Evolutionary conservation across 192 early-diverging fungal species (phyloP).

Genomic region (Backusella psychrophila): DNA sequence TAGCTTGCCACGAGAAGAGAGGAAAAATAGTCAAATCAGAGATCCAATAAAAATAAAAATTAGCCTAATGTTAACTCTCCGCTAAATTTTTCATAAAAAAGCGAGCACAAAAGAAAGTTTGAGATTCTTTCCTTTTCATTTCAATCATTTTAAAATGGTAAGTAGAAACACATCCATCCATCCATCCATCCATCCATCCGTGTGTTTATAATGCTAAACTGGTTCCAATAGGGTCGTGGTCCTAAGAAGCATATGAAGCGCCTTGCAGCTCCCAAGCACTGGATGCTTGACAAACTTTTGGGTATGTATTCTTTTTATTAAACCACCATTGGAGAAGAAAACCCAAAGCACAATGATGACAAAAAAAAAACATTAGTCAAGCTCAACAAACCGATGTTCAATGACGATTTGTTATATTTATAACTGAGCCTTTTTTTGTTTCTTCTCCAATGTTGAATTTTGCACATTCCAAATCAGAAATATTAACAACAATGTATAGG

Average conservation of each 20-base stretch:
- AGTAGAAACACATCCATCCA: not conserved
- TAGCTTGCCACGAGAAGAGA: not conserved
- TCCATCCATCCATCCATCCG: conserved; percentile 16
- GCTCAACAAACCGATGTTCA: conserved; percentile 29
- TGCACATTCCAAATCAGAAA: not conserved
- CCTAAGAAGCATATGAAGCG: conserved; percentile 99
- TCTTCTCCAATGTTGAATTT: not conserved
- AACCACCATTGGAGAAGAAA: not conserved
- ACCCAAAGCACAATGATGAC: not conserved
- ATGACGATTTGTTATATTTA: conserved; percentile 19
- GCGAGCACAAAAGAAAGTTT: not conserved
- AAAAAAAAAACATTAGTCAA: conserved; percentile 20
- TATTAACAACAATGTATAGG: conserved; percentile 2
- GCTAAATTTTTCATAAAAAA: not conserved
- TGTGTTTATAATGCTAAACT: not conserved
- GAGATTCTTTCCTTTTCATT: conserved; percentile 9
- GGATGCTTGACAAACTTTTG: conserved; percentile 99
- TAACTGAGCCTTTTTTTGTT: not conserved
- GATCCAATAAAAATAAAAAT: not conserved
- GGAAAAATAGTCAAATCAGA: not conserved
- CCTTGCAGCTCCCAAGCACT: conserved; percentile 98
- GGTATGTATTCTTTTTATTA: conserved; percentile 42
- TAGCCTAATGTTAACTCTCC: not conserved
- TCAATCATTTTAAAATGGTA: conserved; percentile 17
- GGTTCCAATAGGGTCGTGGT: conserved; percentile 49